These are phyloP conservation scores for Phytopythium sindhum DNA, from an alignment of 352 stramenopile genomes.

Conservation along the genomic window DNA sequence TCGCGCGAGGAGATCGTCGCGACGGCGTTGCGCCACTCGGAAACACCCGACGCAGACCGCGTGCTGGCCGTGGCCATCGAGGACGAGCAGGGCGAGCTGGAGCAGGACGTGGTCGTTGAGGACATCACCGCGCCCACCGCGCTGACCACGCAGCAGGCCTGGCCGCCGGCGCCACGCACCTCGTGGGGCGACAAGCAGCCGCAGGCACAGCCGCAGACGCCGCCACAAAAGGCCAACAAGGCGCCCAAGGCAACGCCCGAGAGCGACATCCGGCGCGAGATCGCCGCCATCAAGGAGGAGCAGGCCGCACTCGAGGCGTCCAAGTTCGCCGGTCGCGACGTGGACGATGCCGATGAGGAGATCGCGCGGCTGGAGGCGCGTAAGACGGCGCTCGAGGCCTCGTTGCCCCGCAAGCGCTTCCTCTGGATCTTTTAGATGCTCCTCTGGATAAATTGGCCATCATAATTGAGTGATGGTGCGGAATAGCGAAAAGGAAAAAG, in stretches of 20 bases:
- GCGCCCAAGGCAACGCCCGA: constrained; percentile 6
- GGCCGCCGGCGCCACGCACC: constrained; percentile 42
- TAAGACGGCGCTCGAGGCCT: constrained; percentile 64
- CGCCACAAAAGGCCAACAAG: constrained; percentile 17
- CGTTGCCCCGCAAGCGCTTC: constrained; percentile 74
- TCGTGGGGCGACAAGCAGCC: constrained; percentile 41
- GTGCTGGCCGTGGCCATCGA: constrained; percentile 63
- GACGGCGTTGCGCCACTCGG: constrained; percentile 46
- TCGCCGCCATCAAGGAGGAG: constrained; percentile 53
- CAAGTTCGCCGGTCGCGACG: constrained; percentile 74
- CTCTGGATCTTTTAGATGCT: constrained; percentile 70
- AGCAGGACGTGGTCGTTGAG: constrained; percentile 12
- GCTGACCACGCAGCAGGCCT: constrained; percentile 32
- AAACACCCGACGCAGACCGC: constrained; percentile 30
- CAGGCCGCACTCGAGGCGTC: constrained; percentile 60
- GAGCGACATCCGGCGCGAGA: constrained; percentile 41
- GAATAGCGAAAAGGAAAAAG: not conserved
- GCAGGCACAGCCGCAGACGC: constrained; percentile 16
- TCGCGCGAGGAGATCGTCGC: constrained; percentile 66
- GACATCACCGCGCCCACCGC: constrained; percentile 14
- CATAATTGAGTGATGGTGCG: not conserved
- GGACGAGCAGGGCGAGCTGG: constrained; percentile 34
- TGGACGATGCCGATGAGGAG: constrained; percentile 78
- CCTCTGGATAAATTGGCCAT: not conserved
- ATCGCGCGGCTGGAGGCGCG: constrained; percentile 59